These are phyloP conservation scores for Didymella exigua DNA, from an alignment of 2,329 filamentous ascomycete species.

Conservation along the genomic window DNA sequence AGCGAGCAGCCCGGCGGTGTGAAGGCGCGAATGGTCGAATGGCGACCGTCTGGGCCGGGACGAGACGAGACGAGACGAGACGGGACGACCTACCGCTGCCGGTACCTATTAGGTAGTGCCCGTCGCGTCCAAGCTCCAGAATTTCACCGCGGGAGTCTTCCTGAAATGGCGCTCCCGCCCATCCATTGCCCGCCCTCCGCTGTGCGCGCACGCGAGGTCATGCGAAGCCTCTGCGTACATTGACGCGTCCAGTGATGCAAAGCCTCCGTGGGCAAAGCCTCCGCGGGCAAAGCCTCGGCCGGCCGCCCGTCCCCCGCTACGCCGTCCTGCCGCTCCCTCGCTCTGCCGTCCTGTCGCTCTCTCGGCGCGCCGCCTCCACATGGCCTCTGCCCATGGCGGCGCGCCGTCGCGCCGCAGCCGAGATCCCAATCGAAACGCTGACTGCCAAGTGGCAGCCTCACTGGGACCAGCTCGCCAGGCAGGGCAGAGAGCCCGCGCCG, in stretches of 20 bases:
- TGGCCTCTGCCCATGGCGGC: constrained; percentile 16
- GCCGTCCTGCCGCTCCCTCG: constrained; percentile 8
- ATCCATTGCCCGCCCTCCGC: background rate
- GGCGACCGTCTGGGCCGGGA: background rate
- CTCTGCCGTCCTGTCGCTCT: background rate
- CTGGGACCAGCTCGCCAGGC: constrained; percentile 48
- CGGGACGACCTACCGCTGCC: too few relatives aligned
- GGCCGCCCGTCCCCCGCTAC: constrained; percentile 26
- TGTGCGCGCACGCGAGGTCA: constrained; percentile 33
- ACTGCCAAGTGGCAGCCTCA: constrained; percentile 59
- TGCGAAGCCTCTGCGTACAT: constrained; percentile 37
- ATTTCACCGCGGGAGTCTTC: constrained; percentile 9
- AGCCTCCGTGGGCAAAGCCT: too few relatives aligned
- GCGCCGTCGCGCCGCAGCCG: constrained; percentile 12
- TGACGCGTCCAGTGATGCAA: too few relatives aligned
- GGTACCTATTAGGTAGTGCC: too few relatives aligned
- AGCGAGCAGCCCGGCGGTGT: constrained; percentile 6
- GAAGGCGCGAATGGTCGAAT: constrained; percentile 3
- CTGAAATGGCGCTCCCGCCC: background rate
- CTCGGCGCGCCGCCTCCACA: background rate
- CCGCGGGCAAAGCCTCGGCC: constrained; percentile 30
- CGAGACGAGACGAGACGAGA: too few relatives aligned
- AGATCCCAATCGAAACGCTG: constrained; percentile 20
- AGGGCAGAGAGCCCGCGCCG: constrained; percentile 18
- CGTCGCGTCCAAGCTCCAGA: constrained; percentile 5